phyloP scores from a whole-genome alignment of 345 rosid species.

The Psidium guajava region DNA sequence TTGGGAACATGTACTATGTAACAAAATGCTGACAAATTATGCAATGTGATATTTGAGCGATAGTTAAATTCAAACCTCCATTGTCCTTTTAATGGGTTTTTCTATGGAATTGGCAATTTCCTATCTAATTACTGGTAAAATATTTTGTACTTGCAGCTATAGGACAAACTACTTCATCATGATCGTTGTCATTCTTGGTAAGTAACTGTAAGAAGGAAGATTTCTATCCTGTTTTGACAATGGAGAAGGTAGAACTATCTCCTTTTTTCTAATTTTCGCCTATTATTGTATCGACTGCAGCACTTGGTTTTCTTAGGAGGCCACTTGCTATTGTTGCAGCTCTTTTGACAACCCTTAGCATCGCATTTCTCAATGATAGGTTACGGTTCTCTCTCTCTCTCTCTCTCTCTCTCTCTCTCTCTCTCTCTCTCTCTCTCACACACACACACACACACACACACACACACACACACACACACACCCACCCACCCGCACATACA shows the following conservation, averaged over 20 bases:
- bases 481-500: fast-evolving
- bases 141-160: conserved; percentile 50
- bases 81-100: not conserved
- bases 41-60: not conserved
- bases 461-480: not conserved
- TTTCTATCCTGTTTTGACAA: not conserved
- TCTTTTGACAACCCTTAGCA: conserved; percentile 51
- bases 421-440: not conserved
- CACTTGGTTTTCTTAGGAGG: conserved; percentile 77
- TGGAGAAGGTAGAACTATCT: not conserved
- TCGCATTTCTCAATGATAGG: conserved; percentile 92
- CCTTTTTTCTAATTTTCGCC: not conserved
- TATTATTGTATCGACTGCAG: conserved; percentile 16
- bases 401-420: not conserved
- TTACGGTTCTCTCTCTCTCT: not conserved
- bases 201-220: conserved; percentile 7
- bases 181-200: conserved; percentile 78
- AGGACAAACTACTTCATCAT: conserved; percentile 91
- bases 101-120: not conserved
- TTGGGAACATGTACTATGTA: not conserved
- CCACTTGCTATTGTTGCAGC: conserved; percentile 79
- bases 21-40: not conserved
- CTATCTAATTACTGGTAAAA: not conserved
- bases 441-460: not conserved
- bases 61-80: not conserved